Conservation (phyloP, 768 basidiomycete species). For the Melanogaster broomeanus region DNA sequence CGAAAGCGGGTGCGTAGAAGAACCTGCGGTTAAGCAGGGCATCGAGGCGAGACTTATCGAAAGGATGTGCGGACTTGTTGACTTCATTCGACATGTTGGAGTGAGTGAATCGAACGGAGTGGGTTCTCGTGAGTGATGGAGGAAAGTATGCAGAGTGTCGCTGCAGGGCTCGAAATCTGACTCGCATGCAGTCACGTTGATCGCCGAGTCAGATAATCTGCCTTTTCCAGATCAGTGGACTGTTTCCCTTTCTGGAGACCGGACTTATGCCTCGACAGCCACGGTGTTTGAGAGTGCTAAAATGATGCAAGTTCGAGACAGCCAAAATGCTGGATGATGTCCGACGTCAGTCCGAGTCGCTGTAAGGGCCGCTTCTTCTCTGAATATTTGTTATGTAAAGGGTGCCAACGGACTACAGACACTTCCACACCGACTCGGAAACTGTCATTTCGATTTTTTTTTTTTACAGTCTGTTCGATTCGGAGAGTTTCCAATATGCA, state of each 20-base stretch:
- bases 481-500: too few relatives aligned
- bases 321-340: background rate
- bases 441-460: too few relatives aligned
- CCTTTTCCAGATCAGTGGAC: slow-evolving; percentile 4
- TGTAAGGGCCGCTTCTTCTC: too few relatives aligned
- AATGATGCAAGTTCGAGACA: background rate
- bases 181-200: slow-evolving; percentile 20
- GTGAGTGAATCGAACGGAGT: slow-evolving; percentile 16
- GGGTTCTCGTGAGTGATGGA: background rate
- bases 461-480: too few relatives aligned
- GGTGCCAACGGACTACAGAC: background rate
- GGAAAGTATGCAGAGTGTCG: background rate
- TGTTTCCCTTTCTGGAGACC: background rate
- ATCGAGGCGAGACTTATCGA: slow-evolving; percentile 86
- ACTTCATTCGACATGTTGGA: slow-evolving; percentile 39
- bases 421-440: too few relatives aligned
- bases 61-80: slow-evolving; percentile 83
- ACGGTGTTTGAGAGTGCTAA: too few relatives aligned
- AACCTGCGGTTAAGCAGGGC: slow-evolving; percentile 86
- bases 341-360: background rate
- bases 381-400: background rate
- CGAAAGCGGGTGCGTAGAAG: slow-evolving; percentile 98
- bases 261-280: background rate
- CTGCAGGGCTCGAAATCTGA: slow-evolving; percentile 23
- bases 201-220: slow-evolving; percentile 9